Evolutionary conservation across 2,329 filamentous ascomycete species (phyloP).

Genomic region (Ophiocordyceps camponoti-floridani): DNA sequence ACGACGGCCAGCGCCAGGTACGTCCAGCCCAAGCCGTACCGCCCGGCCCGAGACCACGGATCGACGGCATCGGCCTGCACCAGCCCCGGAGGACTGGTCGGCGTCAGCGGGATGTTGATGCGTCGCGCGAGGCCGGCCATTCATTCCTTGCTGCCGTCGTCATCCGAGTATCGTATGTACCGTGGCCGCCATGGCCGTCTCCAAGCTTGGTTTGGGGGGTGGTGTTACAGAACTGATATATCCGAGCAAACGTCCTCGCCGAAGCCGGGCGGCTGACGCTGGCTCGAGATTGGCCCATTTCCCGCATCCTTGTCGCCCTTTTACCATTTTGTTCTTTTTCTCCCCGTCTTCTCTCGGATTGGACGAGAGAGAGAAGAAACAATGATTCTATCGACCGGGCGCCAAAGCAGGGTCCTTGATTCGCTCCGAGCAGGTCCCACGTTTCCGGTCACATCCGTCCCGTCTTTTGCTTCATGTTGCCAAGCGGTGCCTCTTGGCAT

Average conservation of each 20-base stretch:
- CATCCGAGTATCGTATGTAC: neutral
- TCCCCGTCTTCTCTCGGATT: neutral
- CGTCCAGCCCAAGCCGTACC: conserved; percentile 76
- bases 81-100: conserved; percentile 41
- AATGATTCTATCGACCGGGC: neutral
- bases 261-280: conserved; percentile 25
- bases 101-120: conserved; percentile 40
- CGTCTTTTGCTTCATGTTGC: neutral
- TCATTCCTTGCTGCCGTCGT: conserved; percentile 3
- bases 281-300: conserved; percentile 31
- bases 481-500: neutral
- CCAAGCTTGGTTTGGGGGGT: neutral
- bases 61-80: conserved; percentile 49
- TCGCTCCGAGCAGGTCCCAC: neutral
- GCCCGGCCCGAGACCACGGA: conserved; percentile 65
- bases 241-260: conserved; percentile 1
- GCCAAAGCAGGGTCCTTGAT: neutral
- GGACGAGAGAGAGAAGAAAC: neutral
- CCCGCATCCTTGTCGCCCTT: neutral
- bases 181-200: no score
- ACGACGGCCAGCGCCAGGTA: conserved; percentile 69
- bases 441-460: neutral
- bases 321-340: neutral
- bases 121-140: conserved; percentile 28
- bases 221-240: neutral